Base-by-base conservation (phyloP, 1,139 yeast genomes). In the Suhomyces wounanorum region DNA sequence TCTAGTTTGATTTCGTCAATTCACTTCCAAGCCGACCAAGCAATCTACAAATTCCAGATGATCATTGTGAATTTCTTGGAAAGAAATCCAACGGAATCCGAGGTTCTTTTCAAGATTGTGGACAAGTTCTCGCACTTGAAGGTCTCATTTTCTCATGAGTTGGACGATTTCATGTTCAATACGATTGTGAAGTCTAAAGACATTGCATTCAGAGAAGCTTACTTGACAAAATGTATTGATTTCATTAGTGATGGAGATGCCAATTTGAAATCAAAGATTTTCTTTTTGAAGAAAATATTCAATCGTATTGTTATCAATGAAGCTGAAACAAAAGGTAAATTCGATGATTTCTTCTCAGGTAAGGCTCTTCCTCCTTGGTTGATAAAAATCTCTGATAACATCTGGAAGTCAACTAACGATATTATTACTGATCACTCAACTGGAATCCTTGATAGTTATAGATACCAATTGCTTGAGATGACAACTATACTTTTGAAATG, bases 381-480 rank as follows among this genome's bases (percentile, higher is more conserved):
- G 39, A 79, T 78, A 8, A 61, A 65, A 7, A 78, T 92, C 3
- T 85, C 83, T 54, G 74, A 77, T 11, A 81, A 81, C 52, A 76
- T 94, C 13, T 94, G 99, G 99, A 77, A 81, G 58, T 80, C 87
- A 0, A 74, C 80, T 0, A 75, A 79, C 50, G 82, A 82, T 45
- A 72, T 81, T 30, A 72, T 81, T 28, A 73, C 82, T 2, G 82
- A 79, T 49, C 86, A 81, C 48, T 78, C 83, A 9, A 80, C 90
- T 0, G 96, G 94, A 3, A 76, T 85, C 6, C 78, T 85, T 59
- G 98, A 94, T 61, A 77, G 81, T 41, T 87, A 84, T 66, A 75
- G 96, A 52, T 82, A 88, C 55, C 95, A 89, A 53, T 73, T 94
- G 14, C 75, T 95, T 40, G 97, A 92, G 59, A 70, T 90, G 65